Percentiles rank a stretch among this genome's conserved stretches.
Conservation (phyloP, 352 stramenopile species). For the Peronospora farinosa region DNA sequence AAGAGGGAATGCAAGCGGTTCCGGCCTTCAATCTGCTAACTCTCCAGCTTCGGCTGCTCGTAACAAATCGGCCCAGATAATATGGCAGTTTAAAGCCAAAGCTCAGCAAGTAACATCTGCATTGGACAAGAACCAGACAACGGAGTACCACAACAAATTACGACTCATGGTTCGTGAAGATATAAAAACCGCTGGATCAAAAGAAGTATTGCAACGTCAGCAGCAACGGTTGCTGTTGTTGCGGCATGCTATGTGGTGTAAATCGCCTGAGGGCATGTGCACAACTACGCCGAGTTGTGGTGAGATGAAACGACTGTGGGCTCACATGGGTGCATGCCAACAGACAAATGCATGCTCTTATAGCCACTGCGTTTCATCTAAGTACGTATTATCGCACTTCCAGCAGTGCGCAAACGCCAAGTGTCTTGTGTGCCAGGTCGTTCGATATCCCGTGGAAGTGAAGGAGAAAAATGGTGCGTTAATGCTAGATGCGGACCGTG, state of each 20-base stretch:
- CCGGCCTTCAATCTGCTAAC: slow-evolving; percentile 11
- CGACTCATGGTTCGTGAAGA: slow-evolving; percentile 75
- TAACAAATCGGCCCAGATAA: slow-evolving; percentile 73
- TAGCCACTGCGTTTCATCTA: slow-evolving; percentile 97
- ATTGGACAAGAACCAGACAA: slow-evolving; percentile 72
- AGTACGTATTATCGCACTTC: slow-evolving; percentile 98
- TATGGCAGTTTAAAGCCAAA: slow-evolving; percentile 72
- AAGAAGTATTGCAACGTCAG: slow-evolving; percentile 96
- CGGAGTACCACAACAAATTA: slow-evolving; percentile 81
- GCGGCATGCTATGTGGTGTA: slow-evolving; percentile 97
- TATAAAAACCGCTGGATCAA: slow-evolving; percentile 62
- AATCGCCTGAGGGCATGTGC: slow-evolving; percentile 90
- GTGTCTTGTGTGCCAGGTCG: slow-evolving; percentile 95
- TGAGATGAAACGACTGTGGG: slow-evolving; percentile 97
- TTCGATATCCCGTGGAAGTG: slow-evolving; percentile 95
- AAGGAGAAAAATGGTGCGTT: slow-evolving; percentile 86
- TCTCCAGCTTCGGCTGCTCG: slow-evolving; percentile 31
- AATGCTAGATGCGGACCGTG: slow-evolving; percentile 74
- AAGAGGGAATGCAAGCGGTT: slow-evolving; percentile 9
- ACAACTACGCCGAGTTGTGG: slow-evolving; percentile 93
- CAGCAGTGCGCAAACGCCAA: slow-evolving; percentile 96
- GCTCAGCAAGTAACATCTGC: slow-evolving; percentile 76
- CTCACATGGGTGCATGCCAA: slow-evolving; percentile 97
- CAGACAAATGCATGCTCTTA: slow-evolving; percentile 94
- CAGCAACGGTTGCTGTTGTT: slow-evolving; percentile 96